Percentiles rank a stretch among this genome's conserved stretches.
Evolutionary conservation across 805 yeast species (phyloP).

Genomic region (Barnettozyma populi): DNA sequence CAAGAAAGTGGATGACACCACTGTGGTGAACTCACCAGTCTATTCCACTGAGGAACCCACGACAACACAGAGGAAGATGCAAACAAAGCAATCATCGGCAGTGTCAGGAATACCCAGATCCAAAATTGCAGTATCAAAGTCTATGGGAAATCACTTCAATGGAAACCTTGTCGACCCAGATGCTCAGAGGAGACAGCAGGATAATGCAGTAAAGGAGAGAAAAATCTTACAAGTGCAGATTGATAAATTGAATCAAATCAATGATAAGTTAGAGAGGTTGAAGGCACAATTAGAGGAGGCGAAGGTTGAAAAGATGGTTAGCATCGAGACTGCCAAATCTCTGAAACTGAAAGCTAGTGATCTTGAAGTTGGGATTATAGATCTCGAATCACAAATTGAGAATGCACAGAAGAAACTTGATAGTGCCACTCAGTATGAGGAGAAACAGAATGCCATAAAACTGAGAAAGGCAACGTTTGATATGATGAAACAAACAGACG

Average conservation of each 20-base stretch:
- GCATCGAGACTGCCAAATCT: conserved; percentile 3
- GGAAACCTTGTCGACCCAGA: neutral
- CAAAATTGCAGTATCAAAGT: neutral
- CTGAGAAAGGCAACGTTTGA: conserved; percentile 28
- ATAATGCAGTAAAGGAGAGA: conserved; percentile 7
- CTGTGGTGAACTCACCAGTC: neutral
- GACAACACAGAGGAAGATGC: neutral
- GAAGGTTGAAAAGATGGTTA: neutral
- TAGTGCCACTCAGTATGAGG: conserved; percentile 10
- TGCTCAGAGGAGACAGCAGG: conserved; percentile 13
- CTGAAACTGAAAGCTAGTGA: conserved; percentile 15
- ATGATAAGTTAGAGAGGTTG: conserved; percentile 8
- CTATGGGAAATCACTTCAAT: neutral
- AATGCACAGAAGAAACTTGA: neutral
- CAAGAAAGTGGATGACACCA: neutral
- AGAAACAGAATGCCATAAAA: conserved; percentile 13
- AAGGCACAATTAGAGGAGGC: conserved; percentile 6
- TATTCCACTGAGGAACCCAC: neutral
- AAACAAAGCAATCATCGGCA: neutral
- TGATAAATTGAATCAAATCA: conserved; percentile 10
- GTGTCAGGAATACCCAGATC: neutral
- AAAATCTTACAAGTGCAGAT: conserved; percentile 10
- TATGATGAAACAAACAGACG: conserved; percentile 28
- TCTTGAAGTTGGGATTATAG: conserved; percentile 12
- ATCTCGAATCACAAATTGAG: conserved; percentile 13